Evolutionary conservation across 2,329 filamentous ascomycete species (phyloP).

Genomic region (Penicillium sp.): DNA sequence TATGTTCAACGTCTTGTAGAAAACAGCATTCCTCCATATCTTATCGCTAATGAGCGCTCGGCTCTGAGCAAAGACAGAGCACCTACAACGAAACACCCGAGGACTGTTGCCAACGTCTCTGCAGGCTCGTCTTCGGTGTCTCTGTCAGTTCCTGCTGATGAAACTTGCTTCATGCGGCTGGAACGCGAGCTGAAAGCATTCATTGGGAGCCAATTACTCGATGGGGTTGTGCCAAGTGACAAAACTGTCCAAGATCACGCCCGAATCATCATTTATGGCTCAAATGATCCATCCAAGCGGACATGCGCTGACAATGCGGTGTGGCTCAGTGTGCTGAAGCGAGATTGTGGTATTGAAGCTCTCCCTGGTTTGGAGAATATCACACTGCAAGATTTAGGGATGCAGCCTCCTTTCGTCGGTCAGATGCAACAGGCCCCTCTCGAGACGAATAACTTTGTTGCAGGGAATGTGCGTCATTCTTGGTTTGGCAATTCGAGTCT

Average conservation of each 20-base stretch:
- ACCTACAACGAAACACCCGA: not conserved
- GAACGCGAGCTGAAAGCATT: conserved; percentile 38
- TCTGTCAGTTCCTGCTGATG: conserved; percentile 29
- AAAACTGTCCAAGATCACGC: conserved; percentile 34
- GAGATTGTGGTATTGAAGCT: conserved; percentile 36
- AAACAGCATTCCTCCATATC: conserved; percentile 34
- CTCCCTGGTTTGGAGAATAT: conserved; percentile 30
- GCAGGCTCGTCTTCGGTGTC: conserved; percentile 3
- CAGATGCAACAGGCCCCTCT: conserved; percentile 30
- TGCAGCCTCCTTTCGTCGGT: conserved; percentile 42
- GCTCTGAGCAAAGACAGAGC: conserved; percentile 32
- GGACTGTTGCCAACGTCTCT: conserved; percentile 4
- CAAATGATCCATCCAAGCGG: conserved; percentile 37
- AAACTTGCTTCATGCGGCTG: conserved; percentile 41
- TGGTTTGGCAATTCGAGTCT: conserved; percentile 16
- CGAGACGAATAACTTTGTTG: conserved; percentile 29
- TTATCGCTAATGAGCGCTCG: conserved; percentile 32
- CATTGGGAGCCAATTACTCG: conserved; percentile 30
- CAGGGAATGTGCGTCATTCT: conserved; percentile 21
- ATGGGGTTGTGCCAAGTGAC: conserved; percentile 35
- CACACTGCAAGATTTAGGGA: conserved; percentile 35
- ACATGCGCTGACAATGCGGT: conserved; percentile 46
- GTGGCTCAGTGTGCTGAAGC: conserved; percentile 44
- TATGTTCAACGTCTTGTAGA: conserved; percentile 33
- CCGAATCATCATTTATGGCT: conserved; percentile 32